Evolutionary conservation across 441 rosid species (phyloP), one percentile per base, ranked within the genome.

Genomic region (Gossypium aridum): DNA sequence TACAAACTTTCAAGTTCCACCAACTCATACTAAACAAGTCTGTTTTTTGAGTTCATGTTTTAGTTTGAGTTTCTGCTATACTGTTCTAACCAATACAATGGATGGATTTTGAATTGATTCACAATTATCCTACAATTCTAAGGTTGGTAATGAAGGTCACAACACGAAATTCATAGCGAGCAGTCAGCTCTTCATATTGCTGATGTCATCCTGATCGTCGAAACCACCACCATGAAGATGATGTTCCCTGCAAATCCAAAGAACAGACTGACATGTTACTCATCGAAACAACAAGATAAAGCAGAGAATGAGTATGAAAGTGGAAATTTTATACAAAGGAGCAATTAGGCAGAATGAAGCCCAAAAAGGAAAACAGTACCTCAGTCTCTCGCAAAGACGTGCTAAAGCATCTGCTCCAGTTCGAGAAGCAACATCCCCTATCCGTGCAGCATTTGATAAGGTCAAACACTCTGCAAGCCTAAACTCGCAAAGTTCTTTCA

Each of bases 401-500:
- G 94, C 99, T 83, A 96, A 84, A 77, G 97, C 87, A 81, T 92
- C 97, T 1, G 99, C 82, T 60, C 97, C 99, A 45, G 90, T 87
- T 78, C 97, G 84, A 37, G 79, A 85, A 34, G 94, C 98, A 68
- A 87, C 92, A 81, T 93, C 96, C 85, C 89, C 93, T 23, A 96
- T 90, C 83, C 75, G 74, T 23, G 85, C 81, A 75, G 97, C 97
- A 85, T 90, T 93, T 73, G 87, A 83, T 75, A 78, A 80, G 25
- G 88, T 93, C 69, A 88, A 83, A 72, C 71, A 83, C 68, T 93
- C 97, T 64, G 99, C 98, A 72, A 96, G 91, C 61, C 89, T 86
- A 82, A 96, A 96, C 86, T 93, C 97, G n/a, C 99, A 96, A 63
- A 96, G 80, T 82, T 93, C 94, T 80, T 93, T 96, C 75, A 92